These are phyloP conservation scores for Leptosphaerulina australis DNA, from an alignment of 2,329 filamentous ascomycete species.

Conservation along the genomic window DNA sequence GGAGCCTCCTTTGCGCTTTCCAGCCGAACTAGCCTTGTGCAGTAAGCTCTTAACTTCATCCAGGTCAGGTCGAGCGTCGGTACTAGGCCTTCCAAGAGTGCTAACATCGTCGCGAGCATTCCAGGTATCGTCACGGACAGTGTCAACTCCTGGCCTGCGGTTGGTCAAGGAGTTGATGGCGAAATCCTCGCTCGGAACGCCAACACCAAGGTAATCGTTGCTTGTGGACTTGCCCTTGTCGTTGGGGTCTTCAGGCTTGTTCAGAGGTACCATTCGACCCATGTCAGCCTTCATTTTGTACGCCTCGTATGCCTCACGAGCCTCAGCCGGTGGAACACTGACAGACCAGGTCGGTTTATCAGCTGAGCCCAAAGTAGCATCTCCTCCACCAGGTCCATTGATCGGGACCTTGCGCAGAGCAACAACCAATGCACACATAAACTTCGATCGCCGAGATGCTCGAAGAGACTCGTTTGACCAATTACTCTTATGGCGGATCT, in stretches of 20 bases:
- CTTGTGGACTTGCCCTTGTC: slow-evolving; percentile 40
- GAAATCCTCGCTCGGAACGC: slow-evolving; percentile 39
- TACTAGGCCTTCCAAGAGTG: slow-evolving; percentile 49
- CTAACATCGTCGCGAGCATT: slow-evolving; percentile 48
- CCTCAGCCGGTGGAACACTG: slow-evolving; percentile 71
- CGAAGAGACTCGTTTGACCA: slow-evolving; percentile 76
- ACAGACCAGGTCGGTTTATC: slow-evolving; percentile 85
- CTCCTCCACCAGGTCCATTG: slow-evolving; percentile 76
- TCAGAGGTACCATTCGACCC: slow-evolving; percentile 66
- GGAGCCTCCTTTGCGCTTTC: slow-evolving; percentile 49
- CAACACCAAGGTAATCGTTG: slow-evolving; percentile 43
- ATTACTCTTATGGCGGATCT: slow-evolving; percentile 81
- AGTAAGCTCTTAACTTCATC: slow-evolving; percentile 56
- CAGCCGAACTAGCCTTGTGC: slow-evolving; percentile 52
- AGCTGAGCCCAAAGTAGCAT: slow-evolving; percentile 63
- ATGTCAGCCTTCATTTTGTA: slow-evolving; percentile 61
- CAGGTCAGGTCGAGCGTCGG: slow-evolving; percentile 51
- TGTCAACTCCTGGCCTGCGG: slow-evolving; percentile 52
- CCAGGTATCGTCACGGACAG: slow-evolving; percentile 55
- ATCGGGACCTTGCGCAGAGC: slow-evolving; percentile 89
- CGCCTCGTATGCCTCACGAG: slow-evolving; percentile 64
- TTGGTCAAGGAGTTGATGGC: slow-evolving; percentile 55
- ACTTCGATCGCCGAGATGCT: slow-evolving; percentile 83
- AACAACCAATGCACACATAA: slow-evolving; percentile 90
- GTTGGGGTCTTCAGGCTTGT: slow-evolving; percentile 35